Evolutionary conservation across 2,329 filamentous ascomycete species (phyloP), one percentile per base, ranked within the genome.

Genomic region (Diaporthe humulicola): DNA sequence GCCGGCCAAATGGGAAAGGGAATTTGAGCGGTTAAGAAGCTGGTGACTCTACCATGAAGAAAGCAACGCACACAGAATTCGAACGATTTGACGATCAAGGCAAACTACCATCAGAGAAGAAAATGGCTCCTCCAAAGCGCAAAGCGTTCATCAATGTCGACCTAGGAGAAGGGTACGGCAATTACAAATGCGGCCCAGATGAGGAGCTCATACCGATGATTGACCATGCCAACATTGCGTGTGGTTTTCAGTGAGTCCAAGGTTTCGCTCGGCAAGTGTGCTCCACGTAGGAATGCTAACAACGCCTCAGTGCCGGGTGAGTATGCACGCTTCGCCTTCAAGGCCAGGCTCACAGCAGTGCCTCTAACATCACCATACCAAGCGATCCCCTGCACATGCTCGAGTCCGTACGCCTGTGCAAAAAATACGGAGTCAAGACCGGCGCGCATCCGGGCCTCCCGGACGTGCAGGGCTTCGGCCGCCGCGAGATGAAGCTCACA

Each of bases 321-420:
- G 90, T 89, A 1, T 90, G n/a, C 15, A 28, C 5, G 4, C 19
- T 5, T 42, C 2, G 3, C 25, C 10, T 28, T 4, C 50, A 28
- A 52, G 10, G 1, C 17, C n/a, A 12, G 14, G 1, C 12, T 14
- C 15, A 50, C 1, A 52, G 12, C 17, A 2, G 6, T 30, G 38
- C 8, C 17, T 25, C 64, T 52, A 38, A 70, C 7, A 22, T 12
- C 4, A 15, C 89, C 76, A 89, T 90, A 75, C 89, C 87, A 42
- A 88, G 90, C 54, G 91, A 93, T 75, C 91, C 91, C 0, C 79
- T 90, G n/a, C 91, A 92, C 71, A 93, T 93, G 91, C 83, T 87
- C 64, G 85, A 90, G 73, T 93, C 90, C 0, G 88, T 93, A 15
- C 84, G 83, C 14, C 84, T 87, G 25, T 91, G 89, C 82, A 92